Evolutionary conservation across 441 rosid species (phyloP).

Genomic region (Gossypium schwendimanii): DNA sequence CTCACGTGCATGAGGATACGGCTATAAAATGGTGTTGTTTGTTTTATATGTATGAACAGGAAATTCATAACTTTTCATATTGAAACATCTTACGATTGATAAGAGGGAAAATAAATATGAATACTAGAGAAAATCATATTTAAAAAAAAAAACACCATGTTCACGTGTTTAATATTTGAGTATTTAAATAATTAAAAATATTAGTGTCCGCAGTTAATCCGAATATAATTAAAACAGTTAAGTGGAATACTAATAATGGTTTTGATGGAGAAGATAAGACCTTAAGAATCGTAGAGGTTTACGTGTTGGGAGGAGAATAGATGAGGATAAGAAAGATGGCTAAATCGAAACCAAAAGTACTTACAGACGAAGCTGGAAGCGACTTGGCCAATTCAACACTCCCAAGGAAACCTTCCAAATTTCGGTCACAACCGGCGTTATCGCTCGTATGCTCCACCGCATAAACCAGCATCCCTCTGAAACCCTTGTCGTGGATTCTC

Average conservation of each 20-base stretch:
- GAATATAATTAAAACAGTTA: too few species aligned
- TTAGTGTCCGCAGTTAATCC: too few species aligned
- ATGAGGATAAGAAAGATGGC: neutral
- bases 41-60: too few species aligned
- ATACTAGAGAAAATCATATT: too few species aligned
- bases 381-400: slow-evolving; percentile 47
- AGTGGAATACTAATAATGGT: neutral
- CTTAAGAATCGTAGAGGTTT: neutral
- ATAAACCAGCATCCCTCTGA: slow-evolving; percentile 65
- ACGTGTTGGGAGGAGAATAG: neutral
- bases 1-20: neutral
- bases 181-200: too few species aligned
- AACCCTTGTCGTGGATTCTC: slow-evolving; percentile 42
- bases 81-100: too few species aligned
- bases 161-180: too few species aligned
- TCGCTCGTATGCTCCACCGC: slow-evolving; percentile 62
- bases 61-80: too few species aligned
- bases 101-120: too few species aligned
- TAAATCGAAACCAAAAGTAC: neutral
- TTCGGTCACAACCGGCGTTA: slow-evolving; percentile 46
- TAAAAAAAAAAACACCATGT: too few species aligned
- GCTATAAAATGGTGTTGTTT: too few species aligned
- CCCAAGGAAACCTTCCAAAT: slow-evolving; percentile 40
- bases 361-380: slow-evolving; percentile 62
- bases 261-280: neutral